phyloP scores from a whole-genome alignment of 768 basidiomycete species.

The Russula griseocarnosa region DNA sequence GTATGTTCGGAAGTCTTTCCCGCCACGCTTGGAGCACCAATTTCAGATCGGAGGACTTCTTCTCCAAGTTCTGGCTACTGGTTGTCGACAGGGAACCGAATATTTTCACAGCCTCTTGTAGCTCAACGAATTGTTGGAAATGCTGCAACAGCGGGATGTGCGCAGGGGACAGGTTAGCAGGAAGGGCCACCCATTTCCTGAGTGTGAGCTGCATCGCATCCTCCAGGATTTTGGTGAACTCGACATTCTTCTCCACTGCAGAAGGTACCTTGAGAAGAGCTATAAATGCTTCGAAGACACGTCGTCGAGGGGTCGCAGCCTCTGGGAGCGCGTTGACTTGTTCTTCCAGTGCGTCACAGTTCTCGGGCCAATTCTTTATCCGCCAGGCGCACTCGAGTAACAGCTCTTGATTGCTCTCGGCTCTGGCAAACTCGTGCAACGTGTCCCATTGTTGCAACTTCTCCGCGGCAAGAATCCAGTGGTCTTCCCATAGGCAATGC shows the following conservation, averaged over 20 bases:
- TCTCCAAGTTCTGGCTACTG: constrained; percentile 83
- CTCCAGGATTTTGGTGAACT: constrained; percentile 85
- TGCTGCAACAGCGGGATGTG: constrained; percentile 94
- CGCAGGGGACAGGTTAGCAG: constrained; percentile 79
- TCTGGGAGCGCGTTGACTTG: constrained; percentile 78
- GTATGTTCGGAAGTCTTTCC: constrained; percentile 89
- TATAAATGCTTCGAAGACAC: constrained; percentile 95
- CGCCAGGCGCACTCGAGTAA: constrained; percentile 96
- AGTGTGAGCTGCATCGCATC: constrained; percentile 96
- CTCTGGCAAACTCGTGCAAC: constrained; percentile 83
- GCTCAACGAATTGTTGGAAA: constrained; percentile 98
- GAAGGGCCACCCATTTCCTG: constrained; percentile 92
- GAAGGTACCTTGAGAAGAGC: constrained; percentile 82
- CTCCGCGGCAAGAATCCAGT: constrained; percentile 94
- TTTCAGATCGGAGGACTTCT: constrained; percentile 92
- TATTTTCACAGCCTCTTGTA: constrained; percentile 93
- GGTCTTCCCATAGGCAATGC: constrained; percentile 98
- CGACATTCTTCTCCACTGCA: constrained; percentile 75
- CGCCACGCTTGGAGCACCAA: constrained; percentile 96
- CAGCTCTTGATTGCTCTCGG: constrained; percentile 87
- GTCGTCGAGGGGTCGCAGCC: constrained; percentile 87
- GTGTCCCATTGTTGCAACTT: constrained; percentile 99
- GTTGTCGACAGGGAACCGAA: constrained; percentile 88
- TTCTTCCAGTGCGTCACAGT: constrained; percentile 72
- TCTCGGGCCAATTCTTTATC: constrained; percentile 85